Conservation (phyloP, 305 asterid species). For the Solanum hybrid region DNA sequence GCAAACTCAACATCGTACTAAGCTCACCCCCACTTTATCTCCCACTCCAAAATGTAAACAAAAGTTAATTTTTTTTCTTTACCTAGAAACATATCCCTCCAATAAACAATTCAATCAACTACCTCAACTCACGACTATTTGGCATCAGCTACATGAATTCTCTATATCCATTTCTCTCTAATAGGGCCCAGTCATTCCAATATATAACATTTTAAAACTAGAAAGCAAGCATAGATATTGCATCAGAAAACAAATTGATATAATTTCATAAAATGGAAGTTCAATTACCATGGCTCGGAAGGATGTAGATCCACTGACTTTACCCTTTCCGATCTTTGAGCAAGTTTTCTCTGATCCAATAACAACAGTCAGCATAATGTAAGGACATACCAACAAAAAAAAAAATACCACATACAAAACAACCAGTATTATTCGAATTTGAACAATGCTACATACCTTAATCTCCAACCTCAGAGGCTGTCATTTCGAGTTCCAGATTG, state of each 20-base stretch:
- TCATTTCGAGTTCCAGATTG: slow-evolving; percentile 10
- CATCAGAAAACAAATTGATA: background rate
- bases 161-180: background rate
- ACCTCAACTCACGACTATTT: background rate
- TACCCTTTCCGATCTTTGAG: slow-evolving; percentile 76
- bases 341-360: slow-evolving; percentile 55
- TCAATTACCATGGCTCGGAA: slow-evolving; percentile 68
- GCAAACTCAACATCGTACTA: background rate
- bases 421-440: background rate
- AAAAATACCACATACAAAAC: background rate
- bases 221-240: background rate
- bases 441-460: slow-evolving; percentile 38
- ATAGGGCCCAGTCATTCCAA: background rate
- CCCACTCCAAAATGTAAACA: background rate
- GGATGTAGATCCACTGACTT: slow-evolving; percentile 80
- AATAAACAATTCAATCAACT: background rate
- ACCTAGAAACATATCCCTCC: background rate
- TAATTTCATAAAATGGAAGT: background rate
- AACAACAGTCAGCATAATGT: slow-evolving; percentile 21
- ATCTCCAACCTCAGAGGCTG: slow-evolving; percentile 75
- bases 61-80: background rate
- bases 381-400: background rate
- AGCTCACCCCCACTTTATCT: background rate
- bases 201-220: background rate
- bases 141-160: background rate